Evolutionary conservation across 140 eudicot genomes (phyloP).

Genomic region (Stevia rebaudiana): DNA sequence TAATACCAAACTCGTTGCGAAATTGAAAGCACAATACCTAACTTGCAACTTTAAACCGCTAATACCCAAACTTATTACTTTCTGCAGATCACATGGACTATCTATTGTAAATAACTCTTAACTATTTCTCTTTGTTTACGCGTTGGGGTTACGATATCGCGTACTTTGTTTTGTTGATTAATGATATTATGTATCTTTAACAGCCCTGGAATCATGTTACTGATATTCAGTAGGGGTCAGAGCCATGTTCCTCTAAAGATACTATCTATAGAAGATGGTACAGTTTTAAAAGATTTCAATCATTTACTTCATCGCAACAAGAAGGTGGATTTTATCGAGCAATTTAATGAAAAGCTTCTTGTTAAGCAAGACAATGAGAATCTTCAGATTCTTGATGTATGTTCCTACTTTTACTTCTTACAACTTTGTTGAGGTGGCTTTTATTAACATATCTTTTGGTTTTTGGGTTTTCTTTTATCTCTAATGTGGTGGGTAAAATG

Average conservation of each 20-base stretch:
- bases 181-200: slow-evolving; percentile 3
- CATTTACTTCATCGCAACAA: slow-evolving; percentile 28
- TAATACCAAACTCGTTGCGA: too few species aligned
- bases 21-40: too few species aligned
- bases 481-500: not conserved
- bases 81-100: too few species aligned
- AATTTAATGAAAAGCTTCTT: slow-evolving; percentile 30
- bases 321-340: slow-evolving; percentile 29
- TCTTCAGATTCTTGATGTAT: slow-evolving; percentile 31
- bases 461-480: not conserved
- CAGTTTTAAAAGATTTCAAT: slow-evolving; percentile 26
- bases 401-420: slow-evolving; percentile 7
- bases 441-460: not conserved
- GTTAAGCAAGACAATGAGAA: slow-evolving; percentile 30
- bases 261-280: slow-evolving; percentile 28
- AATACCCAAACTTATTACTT: too few species aligned
- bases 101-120: too few species aligned
- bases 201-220: slow-evolving; percentile 32
- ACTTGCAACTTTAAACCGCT: too few species aligned
- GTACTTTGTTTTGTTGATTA: not conserved
- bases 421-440: not conserved
- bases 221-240: slow-evolving; percentile 21
- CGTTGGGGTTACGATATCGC: not conserved
- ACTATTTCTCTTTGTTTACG: not conserved
- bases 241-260: slow-evolving; percentile 28